A percentile compares a stretch with the other conserved stretches of the same genome.
phyloP scores from a whole-genome alignment of 1,139 yeast genomes.

The Taphrina wiesneri region DNA sequence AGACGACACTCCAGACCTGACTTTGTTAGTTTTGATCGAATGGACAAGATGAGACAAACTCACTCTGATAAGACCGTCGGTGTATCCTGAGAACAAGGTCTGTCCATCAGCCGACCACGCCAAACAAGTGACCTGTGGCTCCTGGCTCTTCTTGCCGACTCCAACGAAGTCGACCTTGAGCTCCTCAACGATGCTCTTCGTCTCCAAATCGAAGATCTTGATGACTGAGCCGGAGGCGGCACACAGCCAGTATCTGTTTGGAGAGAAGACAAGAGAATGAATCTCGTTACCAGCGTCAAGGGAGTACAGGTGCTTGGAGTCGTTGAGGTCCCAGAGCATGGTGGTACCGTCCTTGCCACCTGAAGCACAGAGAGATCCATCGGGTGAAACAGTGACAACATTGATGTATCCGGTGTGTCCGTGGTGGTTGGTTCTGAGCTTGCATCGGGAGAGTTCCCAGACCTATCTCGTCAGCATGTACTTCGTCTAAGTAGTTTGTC shows the following conservation, averaged over 20 bases:
- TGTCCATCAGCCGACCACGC: conserved; percentile 99
- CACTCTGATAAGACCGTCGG: conserved; percentile 63
- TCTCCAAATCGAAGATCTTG: conserved; percentile 98
- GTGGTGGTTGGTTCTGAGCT: conserved; percentile 91
- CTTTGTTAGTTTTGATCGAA: neutral
- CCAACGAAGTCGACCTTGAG: conserved; percentile 97
- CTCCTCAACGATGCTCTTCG: conserved; percentile 94
- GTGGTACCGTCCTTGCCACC: conserved; percentile 99
- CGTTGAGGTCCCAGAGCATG: conserved; percentile 97
- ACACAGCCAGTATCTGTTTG: conserved; percentile 99
- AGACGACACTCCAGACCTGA: conserved; percentile 32
- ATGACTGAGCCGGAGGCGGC: conserved; percentile 98
- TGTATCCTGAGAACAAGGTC: conserved; percentile 99
- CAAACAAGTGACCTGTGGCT: conserved; percentile 97
- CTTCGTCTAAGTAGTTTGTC: conserved; percentile 35
- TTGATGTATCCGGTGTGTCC: conserved; percentile 99
- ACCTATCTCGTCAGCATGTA: conserved; percentile 56
- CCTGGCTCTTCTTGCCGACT: conserved; percentile 81
- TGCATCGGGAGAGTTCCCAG: conserved; percentile 89
- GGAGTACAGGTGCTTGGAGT: conserved; percentile 87
- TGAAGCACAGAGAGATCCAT: conserved; percentile 98
- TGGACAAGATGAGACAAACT: neutral
- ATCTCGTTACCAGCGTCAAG: conserved; percentile 95
- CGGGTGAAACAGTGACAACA: conserved; percentile 98
- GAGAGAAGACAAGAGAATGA: conserved; percentile 98